Evolutionary conservation across 441 rosid genomes (phyloP).

Genomic region (Lagerstroemia fauriei): DNA sequence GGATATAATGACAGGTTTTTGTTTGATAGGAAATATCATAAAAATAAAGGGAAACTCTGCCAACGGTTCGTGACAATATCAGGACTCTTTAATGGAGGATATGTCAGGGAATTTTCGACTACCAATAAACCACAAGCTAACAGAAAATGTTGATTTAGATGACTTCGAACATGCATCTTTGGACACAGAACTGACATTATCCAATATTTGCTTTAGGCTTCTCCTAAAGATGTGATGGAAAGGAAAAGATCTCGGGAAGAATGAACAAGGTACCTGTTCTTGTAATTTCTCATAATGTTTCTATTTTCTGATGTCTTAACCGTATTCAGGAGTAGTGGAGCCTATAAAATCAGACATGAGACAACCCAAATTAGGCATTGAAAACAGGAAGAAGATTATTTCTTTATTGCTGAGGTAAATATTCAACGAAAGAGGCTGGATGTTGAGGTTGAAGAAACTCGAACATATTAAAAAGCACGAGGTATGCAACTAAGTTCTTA

Average conservation of each 20-base stretch:
- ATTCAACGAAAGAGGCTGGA: conserved; percentile 44
- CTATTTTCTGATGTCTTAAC: neutral
- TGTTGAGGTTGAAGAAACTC: conserved; percentile 77
- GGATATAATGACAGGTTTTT: too few species aligned
- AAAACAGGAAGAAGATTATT: conserved; percentile 55
- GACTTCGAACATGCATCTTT: conserved; percentile 84
- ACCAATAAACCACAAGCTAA: conserved; percentile 67
- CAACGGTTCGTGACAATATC: too few species aligned
- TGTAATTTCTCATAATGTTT: neutral
- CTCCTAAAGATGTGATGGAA: conserved; percentile 98
- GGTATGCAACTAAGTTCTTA: conserved; percentile 48
- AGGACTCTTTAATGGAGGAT: conserved; percentile 68
- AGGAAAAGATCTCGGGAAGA: conserved; percentile 90
- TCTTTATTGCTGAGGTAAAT: conserved; percentile 83
- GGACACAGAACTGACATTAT: conserved; percentile 68
- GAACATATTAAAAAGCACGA: conserved; percentile 82
- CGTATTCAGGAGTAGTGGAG: conserved; percentile 27
- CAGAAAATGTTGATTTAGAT: conserved; percentile 82
- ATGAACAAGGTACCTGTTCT: conserved; percentile 69
- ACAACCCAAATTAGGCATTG: conserved; percentile 36
- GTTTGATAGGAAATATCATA: too few species aligned
- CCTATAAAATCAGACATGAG: conserved; percentile 37
- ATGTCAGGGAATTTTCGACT: conserved; percentile 65
- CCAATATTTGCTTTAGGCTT: conserved; percentile 86
- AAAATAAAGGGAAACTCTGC: too few species aligned